Evolutionary conservation across 2,329 filamentous ascomycete genomes (phyloP), one percentile per base, ranked within the genome.

Genomic region (Exophiala spinifera): DNA sequence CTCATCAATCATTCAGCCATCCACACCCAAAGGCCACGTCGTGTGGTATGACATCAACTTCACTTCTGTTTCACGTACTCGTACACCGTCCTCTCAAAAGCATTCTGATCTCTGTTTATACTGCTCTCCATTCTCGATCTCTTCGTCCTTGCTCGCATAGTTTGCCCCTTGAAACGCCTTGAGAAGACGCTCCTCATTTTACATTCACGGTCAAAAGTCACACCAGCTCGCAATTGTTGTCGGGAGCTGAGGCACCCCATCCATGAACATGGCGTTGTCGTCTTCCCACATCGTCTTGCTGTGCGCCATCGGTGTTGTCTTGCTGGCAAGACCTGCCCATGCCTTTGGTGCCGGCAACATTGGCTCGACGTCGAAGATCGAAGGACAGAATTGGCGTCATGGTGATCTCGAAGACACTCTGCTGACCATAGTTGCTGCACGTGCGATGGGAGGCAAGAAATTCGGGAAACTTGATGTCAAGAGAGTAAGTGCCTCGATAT

Each of bases 371-470:
- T 87, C 89, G 67, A 86, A 85, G 69, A 79, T 95, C 49, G 89
- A 94, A 71, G 90, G 89, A 61, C 80, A 89, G 69, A 95, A 95
- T 71, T 95, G 87, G 87, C 86, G 88, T 62, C 88, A 92, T 80
- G 88, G 88, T 66, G 91, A 96, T 72, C 95, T 96, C 66, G 91
- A 96, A 77, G 91, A 96, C 76, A 86, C 87, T 31, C 83, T 96
- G 51, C 82, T 95, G 55, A 85, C 82, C 56, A 77, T 96, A 23
- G 73, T 85, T 44, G 82, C 87, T 69, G 82, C 84, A 40, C 78
- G 80, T 56, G 78, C 79, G 37, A 78, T 80, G 34, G 83, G 82
- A 60, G 82, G 82, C 63, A 91, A 91, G 77, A 95, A 91, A 67
- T 96, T 95, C 74, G 84, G 82, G 76, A 94, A 94, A 76, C 82